Evolutionary conservation across 2,329 filamentous ascomycete genomes (phyloP).

Genomic region (Fusarium scirpi): DNA sequence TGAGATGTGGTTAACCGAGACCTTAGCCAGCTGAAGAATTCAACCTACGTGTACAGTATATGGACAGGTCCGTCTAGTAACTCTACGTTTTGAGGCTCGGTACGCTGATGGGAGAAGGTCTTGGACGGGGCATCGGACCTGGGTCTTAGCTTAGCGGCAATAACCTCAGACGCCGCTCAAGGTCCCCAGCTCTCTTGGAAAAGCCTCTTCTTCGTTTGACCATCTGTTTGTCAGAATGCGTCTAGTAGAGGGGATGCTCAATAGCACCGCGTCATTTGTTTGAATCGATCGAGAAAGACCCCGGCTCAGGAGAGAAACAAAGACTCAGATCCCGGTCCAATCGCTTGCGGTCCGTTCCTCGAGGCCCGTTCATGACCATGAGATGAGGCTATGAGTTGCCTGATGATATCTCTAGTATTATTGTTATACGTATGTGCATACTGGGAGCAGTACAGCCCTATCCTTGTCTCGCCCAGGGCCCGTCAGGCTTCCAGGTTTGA

Average conservation of each 20-base stretch:
- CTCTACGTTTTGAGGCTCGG: not conserved
- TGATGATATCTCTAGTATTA: not conserved
- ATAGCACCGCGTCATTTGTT: not conserved
- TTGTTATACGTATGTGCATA: not conserved
- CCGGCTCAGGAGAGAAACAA: conserved; percentile 10
- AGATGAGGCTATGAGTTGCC: not conserved
- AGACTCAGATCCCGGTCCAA: conserved; percentile 11
- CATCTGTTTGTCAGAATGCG: not conserved
- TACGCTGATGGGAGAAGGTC: not conserved
- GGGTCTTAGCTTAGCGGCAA: conserved; percentile 17
- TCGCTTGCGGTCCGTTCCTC: conserved; percentile 19
- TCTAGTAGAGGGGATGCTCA: not conserved
- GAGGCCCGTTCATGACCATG: conserved; percentile 9
- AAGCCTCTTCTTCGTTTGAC: conserved; percentile 17
- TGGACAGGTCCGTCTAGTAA: not conserved
- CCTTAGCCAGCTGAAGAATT: conserved; percentile 33
- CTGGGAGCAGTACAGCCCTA: not conserved
- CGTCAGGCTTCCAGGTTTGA: conserved; percentile 13
- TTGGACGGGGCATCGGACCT: not conserved
- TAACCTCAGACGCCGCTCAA: conserved; percentile 32
- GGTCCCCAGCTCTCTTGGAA: conserved; percentile 7
- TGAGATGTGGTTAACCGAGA: conserved; percentile 34
- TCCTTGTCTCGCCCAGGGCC: conserved; percentile 2
- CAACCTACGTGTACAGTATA: conserved; percentile 15
- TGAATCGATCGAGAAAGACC: conserved; percentile 1